These are phyloP conservation scores for Porogramme epimiltina DNA, from an alignment of 1,284 basidiomycete genomes.

Conservation along the genomic window DNA sequence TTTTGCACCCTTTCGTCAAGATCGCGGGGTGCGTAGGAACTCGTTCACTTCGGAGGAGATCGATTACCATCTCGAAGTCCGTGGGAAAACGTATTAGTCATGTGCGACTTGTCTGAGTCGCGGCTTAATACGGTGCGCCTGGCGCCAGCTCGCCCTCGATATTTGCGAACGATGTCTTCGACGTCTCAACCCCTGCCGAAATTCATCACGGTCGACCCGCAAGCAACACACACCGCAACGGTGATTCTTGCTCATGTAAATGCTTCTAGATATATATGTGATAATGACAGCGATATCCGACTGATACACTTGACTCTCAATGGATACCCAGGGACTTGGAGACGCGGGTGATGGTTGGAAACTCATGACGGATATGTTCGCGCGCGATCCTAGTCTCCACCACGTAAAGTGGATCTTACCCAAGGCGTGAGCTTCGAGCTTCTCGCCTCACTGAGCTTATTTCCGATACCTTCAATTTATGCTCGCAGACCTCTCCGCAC, in stretches of 20 bases:
- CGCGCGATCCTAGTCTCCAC: slow-evolving; percentile 48
- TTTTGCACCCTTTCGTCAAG: too few species aligned
- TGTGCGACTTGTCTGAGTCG: too few species aligned
- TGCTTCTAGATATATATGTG: neutral
- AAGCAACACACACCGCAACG: slow-evolving; percentile 76
- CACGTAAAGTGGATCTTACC: slow-evolving; percentile 87
- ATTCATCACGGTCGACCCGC: slow-evolving; percentile 54
- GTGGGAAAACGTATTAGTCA: too few species aligned
- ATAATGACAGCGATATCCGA: neutral
- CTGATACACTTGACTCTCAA: neutral
- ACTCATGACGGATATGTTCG: slow-evolving; percentile 71
- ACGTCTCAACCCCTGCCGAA: too few species aligned
- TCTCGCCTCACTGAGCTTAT: neutral
- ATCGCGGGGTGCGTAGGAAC: too few species aligned
- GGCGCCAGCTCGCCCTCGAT: too few species aligned
- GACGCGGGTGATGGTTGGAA: slow-evolving; percentile 79
- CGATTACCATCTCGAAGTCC: too few species aligned
- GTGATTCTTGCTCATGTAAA: slow-evolving; percentile 86
- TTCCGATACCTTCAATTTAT: neutral
- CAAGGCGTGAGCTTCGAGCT: slow-evolving; percentile 56
- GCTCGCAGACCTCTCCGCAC: slow-evolving; percentile 50
- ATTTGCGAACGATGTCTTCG: too few species aligned
- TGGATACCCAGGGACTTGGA: slow-evolving; percentile 63
- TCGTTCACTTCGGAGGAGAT: too few species aligned
- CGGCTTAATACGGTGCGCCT: too few species aligned